phyloP scores from a whole-genome alignment of 1,284 basidiomycete species.

The Cutaneotrichosporon sp. region DNA sequence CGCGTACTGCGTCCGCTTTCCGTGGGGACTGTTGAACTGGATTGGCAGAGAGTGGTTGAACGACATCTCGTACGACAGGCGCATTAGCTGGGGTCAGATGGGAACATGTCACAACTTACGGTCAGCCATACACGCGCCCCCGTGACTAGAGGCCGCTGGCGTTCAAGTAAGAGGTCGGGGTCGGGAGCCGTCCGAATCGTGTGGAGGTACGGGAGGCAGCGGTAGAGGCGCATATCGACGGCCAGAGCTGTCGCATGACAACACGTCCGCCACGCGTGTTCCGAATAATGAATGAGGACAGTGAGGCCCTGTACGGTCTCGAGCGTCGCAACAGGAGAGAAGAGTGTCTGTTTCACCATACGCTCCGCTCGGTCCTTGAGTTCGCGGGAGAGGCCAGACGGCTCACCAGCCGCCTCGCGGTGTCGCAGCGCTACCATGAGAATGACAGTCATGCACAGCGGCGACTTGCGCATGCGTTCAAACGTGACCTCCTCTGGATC shows the following conservation, averaged over 20 bases:
- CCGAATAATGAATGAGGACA: slow-evolving; percentile 12
- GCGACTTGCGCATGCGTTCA: slow-evolving; percentile 33
- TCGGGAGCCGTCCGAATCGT: slow-evolving; percentile 26
- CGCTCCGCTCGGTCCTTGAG: slow-evolving; percentile 15
- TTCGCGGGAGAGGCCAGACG: slow-evolving; percentile 17
- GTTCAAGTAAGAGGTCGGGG: slow-evolving; percentile 17
- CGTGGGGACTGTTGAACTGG: slow-evolving; percentile 18
- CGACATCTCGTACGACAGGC: slow-evolving; percentile 27
- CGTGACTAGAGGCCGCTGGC: slow-evolving; percentile 21
- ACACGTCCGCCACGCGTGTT: slow-evolving; percentile 37
- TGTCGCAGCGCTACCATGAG: slow-evolving; percentile 27
- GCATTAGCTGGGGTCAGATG: slow-evolving; percentile 18
- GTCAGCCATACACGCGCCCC: slow-evolving; percentile 37
- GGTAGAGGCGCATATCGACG: slow-evolving; percentile 38
- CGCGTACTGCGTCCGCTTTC: slow-evolving; percentile 23
- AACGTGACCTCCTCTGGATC: slow-evolving; percentile 35
- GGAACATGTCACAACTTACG: slow-evolving; percentile 2
- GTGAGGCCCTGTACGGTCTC: slow-evolving; percentile 35
- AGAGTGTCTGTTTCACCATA: slow-evolving; percentile 32
- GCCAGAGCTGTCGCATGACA: slow-evolving; percentile 37
- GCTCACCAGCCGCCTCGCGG: slow-evolving; percentile 18
- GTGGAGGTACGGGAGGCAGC: slow-evolving; percentile 34
- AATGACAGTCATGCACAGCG: slow-evolving; percentile 36
- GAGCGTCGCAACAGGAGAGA: slow-evolving; percentile 32
- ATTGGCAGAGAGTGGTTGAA: slow-evolving; percentile 36